Evolutionary conservation across 306 rosid species (phyloP), one percentile per base, ranked within the genome.

Genomic region (Corylus avellana): DNA sequence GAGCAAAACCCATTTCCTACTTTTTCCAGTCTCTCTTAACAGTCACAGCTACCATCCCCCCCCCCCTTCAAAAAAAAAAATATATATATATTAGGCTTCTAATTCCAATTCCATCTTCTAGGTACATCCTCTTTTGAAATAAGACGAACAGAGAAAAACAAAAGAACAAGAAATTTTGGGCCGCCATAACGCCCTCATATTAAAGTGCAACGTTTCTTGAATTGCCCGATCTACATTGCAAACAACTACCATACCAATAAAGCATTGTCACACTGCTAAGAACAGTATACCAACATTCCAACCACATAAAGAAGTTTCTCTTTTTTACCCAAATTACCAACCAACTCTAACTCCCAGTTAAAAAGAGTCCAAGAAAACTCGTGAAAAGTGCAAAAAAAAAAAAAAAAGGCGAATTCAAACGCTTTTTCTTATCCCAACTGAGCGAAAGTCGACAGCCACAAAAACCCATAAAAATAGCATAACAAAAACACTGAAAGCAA

Each of bases 381-480:
- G 44, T 37, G 11, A 35, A 64, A 32, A 14, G 42, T 10, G 53
- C 53, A 2, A 49, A 11, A 49, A 7, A 10, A 2, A 48, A 48
- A 48, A 48, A 48, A 48, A 7, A 10, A 2, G 11, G 4, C 12
- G 53, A 49, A 49, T 49, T 49, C 53, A 8, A 48, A 48, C 51
- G 51, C 51, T 12, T 29, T 59, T 62, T 16, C 13, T 27, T 7
- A 32, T 48, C 13, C 57, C 4, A 62, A 6, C 22, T 44, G 44
- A 17, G 32, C 35, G 73, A 51, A 37, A 72, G 53, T 44, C 7
- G 22, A 76, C 64, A 73, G 73, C 48, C 39, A 73, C 12, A 76
- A 10, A 80, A 69, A 37, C 49, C n/a, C 54, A 77, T n/a, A 22
- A 37, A 57, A 35, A 16, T 64, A 64, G 50, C 50, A 67, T 37